These are phyloP conservation scores for Podospora anserina DNA, from an alignment of 495 filamentous ascomycete genomes.

Conservation along the genomic window DNA sequence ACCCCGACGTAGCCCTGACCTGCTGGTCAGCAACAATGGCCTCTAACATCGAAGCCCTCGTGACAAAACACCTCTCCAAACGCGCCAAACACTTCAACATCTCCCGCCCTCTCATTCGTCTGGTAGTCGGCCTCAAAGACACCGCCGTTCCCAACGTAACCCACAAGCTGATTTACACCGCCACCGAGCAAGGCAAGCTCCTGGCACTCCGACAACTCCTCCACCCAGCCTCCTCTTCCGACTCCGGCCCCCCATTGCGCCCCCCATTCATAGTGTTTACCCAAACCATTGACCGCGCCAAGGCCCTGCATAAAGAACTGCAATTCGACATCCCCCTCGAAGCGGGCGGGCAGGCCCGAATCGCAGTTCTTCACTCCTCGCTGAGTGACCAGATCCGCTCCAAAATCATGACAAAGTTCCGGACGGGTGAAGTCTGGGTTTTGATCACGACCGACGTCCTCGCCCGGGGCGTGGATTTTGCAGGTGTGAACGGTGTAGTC, in stretches of 20 bases:
- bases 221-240: constrained; percentile 63
- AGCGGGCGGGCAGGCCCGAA: constrained; percentile 79
- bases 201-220: constrained; percentile 88
- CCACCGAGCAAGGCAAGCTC: constrained; percentile 89
- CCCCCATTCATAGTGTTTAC: constrained; percentile 93
- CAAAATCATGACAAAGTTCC: constrained; percentile 81
- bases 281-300: constrained; percentile 85
- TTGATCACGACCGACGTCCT: constrained; percentile 93
- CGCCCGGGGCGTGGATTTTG: constrained; percentile 87
- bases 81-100: constrained; percentile 50
- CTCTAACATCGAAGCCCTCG: constrained; percentile 80
- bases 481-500: constrained; percentile 86
- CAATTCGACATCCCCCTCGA: constrained; percentile 89
- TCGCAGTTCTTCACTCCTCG: constrained; percentile 86
- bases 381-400: constrained; percentile 73
- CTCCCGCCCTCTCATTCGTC: constrained; percentile 62
- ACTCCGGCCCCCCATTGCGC: constrained; percentile 59
- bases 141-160: constrained; percentile 86
- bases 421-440: constrained; percentile 91
- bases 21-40: constrained; percentile 98
- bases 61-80: constrained; percentile 48
- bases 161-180: constrained; percentile 86
- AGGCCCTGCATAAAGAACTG: constrained; percentile 82
- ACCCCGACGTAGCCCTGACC: constrained; percentile 63
- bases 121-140: constrained; percentile 93